Evolutionary conservation across 1,284 basidiomycete genomes (phyloP).

Genomic region (Mycocalia duriaeana): DNA sequence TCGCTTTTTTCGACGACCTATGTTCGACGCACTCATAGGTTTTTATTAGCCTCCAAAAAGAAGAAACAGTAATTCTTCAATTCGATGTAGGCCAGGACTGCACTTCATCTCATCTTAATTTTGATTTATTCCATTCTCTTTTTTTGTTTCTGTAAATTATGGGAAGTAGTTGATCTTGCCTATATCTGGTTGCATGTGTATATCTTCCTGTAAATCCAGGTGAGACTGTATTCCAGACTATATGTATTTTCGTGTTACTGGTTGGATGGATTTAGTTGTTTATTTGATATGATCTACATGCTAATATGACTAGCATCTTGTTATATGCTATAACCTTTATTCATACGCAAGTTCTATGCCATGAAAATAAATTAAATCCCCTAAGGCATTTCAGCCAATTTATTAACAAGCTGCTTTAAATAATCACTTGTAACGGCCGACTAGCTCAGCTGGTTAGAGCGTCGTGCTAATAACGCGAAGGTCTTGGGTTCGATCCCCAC

Average conservation of each 20-base stretch:
- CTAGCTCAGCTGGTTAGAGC: not conserved
- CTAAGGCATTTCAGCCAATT: too few species aligned
- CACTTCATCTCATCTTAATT: not conserved
- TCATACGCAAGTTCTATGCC: too few species aligned
- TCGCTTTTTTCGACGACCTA: not conserved
- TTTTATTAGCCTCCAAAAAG: slow-evolving; percentile 22
- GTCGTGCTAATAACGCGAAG: not conserved
- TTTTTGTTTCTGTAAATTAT: not conserved
- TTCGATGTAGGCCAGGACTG: not conserved
- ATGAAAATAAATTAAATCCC: too few species aligned
- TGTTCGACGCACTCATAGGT: not conserved
- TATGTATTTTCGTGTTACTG: not conserved
- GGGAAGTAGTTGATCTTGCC: not conserved
- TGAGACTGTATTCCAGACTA: too few species aligned
- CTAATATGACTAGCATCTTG: too few species aligned
- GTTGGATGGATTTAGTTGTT: not conserved
- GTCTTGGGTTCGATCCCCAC: not conserved
- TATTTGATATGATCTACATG: too few species aligned
- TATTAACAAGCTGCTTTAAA: too few species aligned
- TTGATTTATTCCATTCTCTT: not conserved
- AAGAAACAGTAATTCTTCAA: slow-evolving; percentile 23
- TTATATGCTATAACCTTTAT: too few species aligned
- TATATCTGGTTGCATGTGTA: too few species aligned
- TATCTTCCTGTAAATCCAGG: too few species aligned
- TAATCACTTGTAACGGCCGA: not conserved